A percentile compares a stretch with the other conserved stretches of the same genome.
phyloP scores from a whole-genome alignment of 2,329 filamentous ascomycete genomes.

The Fusarium avenaceum region DNA sequence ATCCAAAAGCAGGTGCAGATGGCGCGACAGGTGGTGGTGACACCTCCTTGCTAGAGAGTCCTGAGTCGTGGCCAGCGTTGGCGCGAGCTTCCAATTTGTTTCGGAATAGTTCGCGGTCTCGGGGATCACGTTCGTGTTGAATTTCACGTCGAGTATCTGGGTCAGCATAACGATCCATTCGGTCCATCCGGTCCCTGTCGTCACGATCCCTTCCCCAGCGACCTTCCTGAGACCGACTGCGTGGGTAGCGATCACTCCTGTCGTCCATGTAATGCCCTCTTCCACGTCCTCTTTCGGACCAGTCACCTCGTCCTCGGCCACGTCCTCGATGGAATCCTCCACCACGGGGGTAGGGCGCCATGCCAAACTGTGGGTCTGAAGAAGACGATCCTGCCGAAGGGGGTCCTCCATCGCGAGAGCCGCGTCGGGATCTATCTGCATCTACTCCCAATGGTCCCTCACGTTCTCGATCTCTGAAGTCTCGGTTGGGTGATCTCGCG shows the following conservation, averaged over 20 bases:
- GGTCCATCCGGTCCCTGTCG: slow-evolving; percentile 64
- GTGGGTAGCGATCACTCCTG: slow-evolving; percentile 70
- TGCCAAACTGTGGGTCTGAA: slow-evolving; percentile 74
- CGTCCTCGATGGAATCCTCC: slow-evolving; percentile 69
- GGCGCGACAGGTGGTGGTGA: slow-evolving; percentile 71
- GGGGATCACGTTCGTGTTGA: slow-evolving; percentile 63
- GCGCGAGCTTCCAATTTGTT: slow-evolving; percentile 64
- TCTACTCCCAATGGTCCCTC: slow-evolving; percentile 74
- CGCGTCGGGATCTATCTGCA: slow-evolving; percentile 74
- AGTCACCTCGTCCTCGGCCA: slow-evolving; percentile 61
- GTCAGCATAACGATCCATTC: slow-evolving; percentile 59
- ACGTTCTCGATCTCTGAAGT: slow-evolving; percentile 71
- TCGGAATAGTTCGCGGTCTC: slow-evolving; percentile 62
- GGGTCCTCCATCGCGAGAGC: slow-evolving; percentile 77
- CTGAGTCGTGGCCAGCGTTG: slow-evolving; percentile 63
- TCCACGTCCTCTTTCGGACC: slow-evolving; percentile 66
- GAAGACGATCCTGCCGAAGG: slow-evolving; percentile 78
- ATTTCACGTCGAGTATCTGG: slow-evolving; percentile 59
- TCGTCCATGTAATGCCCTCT: slow-evolving; percentile 71
- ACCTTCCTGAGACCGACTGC: slow-evolving; percentile 76
- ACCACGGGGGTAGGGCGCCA: slow-evolving; percentile 66
- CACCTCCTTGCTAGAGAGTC: slow-evolving; percentile 63
- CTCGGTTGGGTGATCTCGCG: slow-evolving; percentile 75
- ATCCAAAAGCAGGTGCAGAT: slow-evolving; percentile 70
- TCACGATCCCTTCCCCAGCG: slow-evolving; percentile 70